These are phyloP conservation scores for Fraxinus floribunda DNA, from an alignment of 305 asterid species.

Conservation along the genomic window DNA sequence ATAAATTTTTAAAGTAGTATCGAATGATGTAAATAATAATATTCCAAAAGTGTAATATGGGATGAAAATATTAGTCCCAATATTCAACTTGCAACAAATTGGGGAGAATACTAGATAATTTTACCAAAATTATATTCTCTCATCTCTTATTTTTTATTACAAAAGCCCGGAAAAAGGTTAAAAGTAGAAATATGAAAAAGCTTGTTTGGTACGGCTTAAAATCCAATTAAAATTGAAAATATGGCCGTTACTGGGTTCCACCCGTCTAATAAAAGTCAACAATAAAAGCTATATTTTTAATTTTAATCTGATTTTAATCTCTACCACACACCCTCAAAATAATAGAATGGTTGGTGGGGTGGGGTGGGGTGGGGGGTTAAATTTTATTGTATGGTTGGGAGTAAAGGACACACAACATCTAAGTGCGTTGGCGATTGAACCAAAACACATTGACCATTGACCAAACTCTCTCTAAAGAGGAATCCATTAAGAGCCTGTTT, in stretches of 20 bases:
- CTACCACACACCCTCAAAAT: too few relatives aligned
- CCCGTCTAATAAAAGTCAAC: too few relatives aligned
- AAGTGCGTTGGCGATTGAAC: not conserved
- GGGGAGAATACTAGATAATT: not conserved
- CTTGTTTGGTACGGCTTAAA: too few relatives aligned
- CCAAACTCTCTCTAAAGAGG: slow-evolving; percentile 19
- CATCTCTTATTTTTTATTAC: not conserved
- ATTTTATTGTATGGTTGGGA: slow-evolving; percentile 22
- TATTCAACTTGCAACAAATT: not conserved
- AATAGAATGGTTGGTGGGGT: not conserved
- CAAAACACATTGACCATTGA: not conserved
- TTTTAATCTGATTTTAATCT: too few relatives aligned
- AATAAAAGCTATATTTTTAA: too few relatives aligned
- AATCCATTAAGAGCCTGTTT: slow-evolving; percentile 12
- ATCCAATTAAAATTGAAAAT: too few relatives aligned
- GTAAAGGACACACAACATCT: slow-evolving; percentile 25
- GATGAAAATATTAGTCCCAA: not conserved
- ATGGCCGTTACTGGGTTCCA: too few relatives aligned
- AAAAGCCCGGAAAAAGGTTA: not conserved
- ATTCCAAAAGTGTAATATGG: not conserved
- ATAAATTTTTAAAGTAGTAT: too few relatives aligned
- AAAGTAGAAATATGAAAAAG: too few relatives aligned
- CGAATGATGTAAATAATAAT: not conserved
- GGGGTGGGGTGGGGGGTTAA: not conserved
- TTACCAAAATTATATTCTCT: too few relatives aligned